Percentiles rank a stretch among this genome's conserved stretches.
Conservation (phyloP, 768 basidiomycete genomes). For the Leccinum aurantiacum region DNA sequence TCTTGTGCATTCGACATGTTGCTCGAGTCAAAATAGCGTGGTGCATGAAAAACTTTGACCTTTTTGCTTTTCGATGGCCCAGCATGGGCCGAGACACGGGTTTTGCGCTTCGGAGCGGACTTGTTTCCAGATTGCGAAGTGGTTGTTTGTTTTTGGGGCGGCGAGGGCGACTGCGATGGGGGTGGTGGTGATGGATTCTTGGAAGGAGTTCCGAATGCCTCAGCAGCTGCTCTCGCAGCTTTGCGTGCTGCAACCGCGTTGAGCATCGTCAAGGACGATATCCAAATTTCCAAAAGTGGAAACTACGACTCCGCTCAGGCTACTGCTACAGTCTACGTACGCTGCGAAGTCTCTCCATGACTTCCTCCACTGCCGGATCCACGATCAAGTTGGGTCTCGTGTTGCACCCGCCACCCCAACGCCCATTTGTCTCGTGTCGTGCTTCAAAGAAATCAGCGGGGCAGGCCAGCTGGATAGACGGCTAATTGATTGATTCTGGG, state of each 20-base stretch:
- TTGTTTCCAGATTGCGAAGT: conserved; percentile 14
- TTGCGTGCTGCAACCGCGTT: conserved; percentile 75
- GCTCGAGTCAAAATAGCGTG: conserved; percentile 36
- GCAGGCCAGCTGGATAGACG: background rate
- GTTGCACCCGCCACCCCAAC: background rate
- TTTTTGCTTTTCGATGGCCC: conserved; percentile 30
- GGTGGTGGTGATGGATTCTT: conserved; percentile 12
- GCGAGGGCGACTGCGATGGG: conserved; percentile 7
- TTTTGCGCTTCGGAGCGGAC: conserved; percentile 47
- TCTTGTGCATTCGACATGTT: conserved; percentile 36
- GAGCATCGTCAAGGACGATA: conserved; percentile 44
- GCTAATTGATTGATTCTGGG: background rate
- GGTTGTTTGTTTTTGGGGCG: conserved; percentile 10
- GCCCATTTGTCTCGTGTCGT: background rate
- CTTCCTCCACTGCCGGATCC: too few relatives aligned
- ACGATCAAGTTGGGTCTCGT: too few relatives aligned
- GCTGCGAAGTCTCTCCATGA: conserved; percentile 2
- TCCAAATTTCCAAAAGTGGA: conserved; percentile 1
- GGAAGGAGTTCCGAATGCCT: conserved; percentile 14
- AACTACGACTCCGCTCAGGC: background rate
- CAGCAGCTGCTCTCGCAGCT: conserved; percentile 44
- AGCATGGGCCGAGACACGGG: conserved; percentile 26
- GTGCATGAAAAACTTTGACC: conserved; percentile 28
- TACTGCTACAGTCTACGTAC: background rate
- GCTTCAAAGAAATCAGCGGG: background rate